phyloP scores from a whole-genome alignment of 148 eudicot genomes.

The Vaccinium vitisidaea region DNA sequence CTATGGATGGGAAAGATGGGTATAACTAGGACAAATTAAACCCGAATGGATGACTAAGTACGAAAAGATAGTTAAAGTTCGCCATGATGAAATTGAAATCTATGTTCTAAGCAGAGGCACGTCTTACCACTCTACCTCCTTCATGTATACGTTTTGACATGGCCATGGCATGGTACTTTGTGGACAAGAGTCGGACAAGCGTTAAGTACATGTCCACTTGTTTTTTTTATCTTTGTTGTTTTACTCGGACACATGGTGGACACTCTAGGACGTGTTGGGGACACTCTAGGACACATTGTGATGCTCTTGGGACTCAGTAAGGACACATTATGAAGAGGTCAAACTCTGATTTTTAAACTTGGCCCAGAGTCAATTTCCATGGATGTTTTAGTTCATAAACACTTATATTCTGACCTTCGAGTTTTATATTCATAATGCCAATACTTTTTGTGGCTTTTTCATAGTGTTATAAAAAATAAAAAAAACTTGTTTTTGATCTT shows the following conservation, averaged over 20 bases:
- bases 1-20: neutral
- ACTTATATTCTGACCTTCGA: neutral
- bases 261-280: neutral
- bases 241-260: neutral
- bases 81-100: neutral
- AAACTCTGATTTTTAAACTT: neutral
- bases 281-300: neutral
- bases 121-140: neutral
- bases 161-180: too few relatives aligned
- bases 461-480: too few relatives aligned
- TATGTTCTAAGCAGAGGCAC: neutral
- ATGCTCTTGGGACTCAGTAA: neutral
- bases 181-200: neutral
- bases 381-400: neutral
- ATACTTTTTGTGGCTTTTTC: neutral
- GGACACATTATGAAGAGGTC: neutral
- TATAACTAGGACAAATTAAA: neutral
- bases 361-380: neutral
- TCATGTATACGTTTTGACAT: neutral
- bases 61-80: neutral
- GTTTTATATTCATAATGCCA: neutral
- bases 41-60: neutral
- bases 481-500: neutral
- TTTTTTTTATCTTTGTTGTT: neutral
- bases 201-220: neutral